Conservation (phyloP, 306 rosid genomes). For the Ormosia emarginata region DNA sequence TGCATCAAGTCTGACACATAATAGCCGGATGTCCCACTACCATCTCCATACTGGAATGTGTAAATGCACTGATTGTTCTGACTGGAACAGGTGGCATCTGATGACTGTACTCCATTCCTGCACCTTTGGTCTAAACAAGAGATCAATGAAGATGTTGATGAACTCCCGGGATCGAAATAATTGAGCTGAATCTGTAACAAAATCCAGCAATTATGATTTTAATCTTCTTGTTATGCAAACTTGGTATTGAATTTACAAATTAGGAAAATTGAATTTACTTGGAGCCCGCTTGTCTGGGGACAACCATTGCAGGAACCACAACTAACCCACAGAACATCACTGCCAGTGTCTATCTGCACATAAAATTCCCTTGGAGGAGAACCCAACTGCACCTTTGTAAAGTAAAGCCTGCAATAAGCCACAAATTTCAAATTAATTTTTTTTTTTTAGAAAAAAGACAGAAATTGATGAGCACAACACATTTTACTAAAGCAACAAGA, state of each 20-base stretch:
- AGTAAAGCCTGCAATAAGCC: conserved; percentile 62
- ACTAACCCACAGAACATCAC: conserved; percentile 92
- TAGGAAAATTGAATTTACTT: conserved; percentile 31
- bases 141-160: conserved; percentile 63
- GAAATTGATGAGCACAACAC: not conserved
- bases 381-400: conserved; percentile 73
- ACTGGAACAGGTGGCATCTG: conserved; percentile 62
- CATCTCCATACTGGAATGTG: conserved; percentile 84
- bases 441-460: not conserved
- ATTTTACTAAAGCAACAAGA: not conserved
- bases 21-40: conserved; percentile 85
- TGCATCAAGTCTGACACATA: conserved; percentile 72
- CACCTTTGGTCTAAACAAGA: conserved; percentile 78
- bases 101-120: conserved; percentile 47
- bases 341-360: conserved; percentile 96
- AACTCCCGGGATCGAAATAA: conserved; percentile 69
- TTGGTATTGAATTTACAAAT: not conserved
- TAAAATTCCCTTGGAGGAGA: conserved; percentile 87
- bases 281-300: conserved; percentile 69
- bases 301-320: conserved; percentile 91
- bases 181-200: conserved; percentile 64
- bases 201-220: not conserved
- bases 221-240: not conserved
- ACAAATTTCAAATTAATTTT: not conserved
- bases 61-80: conserved; percentile 70